Conservation (phyloP, 2,329 filamentous ascomycete genomes). For the Zasmidium angulare region DNA sequence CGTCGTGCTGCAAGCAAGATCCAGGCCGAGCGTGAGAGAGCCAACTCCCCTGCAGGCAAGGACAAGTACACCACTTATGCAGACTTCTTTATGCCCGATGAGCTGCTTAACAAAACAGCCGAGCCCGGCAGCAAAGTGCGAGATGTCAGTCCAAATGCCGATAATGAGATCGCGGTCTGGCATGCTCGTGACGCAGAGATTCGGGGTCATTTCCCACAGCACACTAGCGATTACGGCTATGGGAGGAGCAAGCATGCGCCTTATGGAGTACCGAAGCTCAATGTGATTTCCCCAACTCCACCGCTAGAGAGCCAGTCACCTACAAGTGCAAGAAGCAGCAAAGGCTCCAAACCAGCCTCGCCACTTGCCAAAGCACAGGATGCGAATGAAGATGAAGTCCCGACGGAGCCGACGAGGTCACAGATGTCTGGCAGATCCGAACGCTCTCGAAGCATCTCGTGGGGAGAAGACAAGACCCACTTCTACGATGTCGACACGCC, state of each 20-base stretch:
- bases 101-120: conserved; percentile 42
- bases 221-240: conserved; percentile 14
- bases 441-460: conserved; percentile 41
- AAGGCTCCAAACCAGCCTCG: conserved; percentile 33
- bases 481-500: conserved; percentile 49
- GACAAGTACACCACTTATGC: conserved; percentile 33
- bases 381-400: conserved; percentile 15
- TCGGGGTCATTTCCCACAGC: conserved; percentile 11
- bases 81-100: conserved; percentile 49
- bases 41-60: conserved; percentile 33
- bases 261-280: conserved; percentile 52
- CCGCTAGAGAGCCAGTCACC: conserved; percentile 45
- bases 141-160: conserved; percentile 43
- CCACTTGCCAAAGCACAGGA: conserved; percentile 27
- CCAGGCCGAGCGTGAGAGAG: conserved; percentile 43
- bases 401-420: conserved; percentile 8
- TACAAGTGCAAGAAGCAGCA: conserved; percentile 36
- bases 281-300: conserved; percentile 59
- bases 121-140: conserved; percentile 34
- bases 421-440: conserved; percentile 18
- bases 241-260: conserved; percentile 24
- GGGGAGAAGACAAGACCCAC: conserved; percentile 49
- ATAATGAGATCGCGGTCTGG: conserved; percentile 45
- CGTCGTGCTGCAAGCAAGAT: conserved; percentile 40
- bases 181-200: conserved; percentile 39